Evolutionary conservation across 441 rosid species (phyloP).

Genomic region (Pelargonium cotyledonis): DNA sequence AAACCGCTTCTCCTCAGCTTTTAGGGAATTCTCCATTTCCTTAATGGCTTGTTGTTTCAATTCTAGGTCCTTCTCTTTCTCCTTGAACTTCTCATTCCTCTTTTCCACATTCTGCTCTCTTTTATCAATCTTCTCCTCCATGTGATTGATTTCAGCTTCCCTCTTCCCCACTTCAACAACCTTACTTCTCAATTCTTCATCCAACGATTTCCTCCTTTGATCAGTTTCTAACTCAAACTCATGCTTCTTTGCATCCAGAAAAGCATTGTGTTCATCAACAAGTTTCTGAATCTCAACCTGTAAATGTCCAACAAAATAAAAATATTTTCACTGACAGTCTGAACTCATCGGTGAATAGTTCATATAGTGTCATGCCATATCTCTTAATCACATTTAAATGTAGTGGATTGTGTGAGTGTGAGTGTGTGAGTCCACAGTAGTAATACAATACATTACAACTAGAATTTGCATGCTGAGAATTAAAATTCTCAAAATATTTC

Average conservation of each 20-base stretch:
- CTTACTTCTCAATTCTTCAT: conserved; percentile 64
- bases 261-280: conserved; percentile 61
- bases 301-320: conserved; percentile 17
- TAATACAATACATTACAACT: no score
- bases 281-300: conserved; percentile 76
- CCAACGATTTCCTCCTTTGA: conserved; percentile 58
- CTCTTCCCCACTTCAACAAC: conserved; percentile 63
- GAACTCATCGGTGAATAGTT: not conserved
- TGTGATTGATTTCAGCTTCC: conserved; percentile 74
- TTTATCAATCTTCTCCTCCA: conserved; percentile 70
- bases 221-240: conserved; percentile 78
- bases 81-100: conserved; percentile 63
- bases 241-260: conserved; percentile 54
- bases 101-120: conserved; percentile 68
- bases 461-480: no score
- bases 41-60: conserved; percentile 46
- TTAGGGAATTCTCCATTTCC: conserved; percentile 61
- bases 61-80: conserved; percentile 64
- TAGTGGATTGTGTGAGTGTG: no score
- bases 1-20: conserved; percentile 52
- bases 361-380: not conserved
- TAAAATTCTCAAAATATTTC: not conserved
- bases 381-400: no score
- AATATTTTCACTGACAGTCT: not conserved
- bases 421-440: no score